Base-by-base conservation (phyloP, 805 yeast species). In the Myxozyma sirexii region DNA sequence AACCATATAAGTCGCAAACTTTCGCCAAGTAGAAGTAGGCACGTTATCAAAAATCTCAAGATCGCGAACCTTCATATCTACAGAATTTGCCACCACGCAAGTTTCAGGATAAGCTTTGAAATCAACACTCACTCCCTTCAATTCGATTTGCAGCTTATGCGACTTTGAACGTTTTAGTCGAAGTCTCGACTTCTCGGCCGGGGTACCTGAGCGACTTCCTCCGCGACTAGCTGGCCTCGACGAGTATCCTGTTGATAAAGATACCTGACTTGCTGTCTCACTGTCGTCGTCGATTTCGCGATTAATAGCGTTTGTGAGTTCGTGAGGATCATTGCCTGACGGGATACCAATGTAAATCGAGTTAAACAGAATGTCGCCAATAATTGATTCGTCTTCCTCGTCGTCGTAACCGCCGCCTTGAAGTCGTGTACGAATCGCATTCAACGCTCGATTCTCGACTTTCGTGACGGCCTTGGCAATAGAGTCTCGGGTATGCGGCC, bases 11-110 rank as follows among this genome's bases (percentile, higher is more conserved):
- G 92, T 84, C 31, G 85, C 77, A 71, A 91, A 85, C 74, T 87
- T 88, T 67, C 90, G 88, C 97, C 97, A 93, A 0, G 96, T 87
- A 0, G 97, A 93, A 0, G 91, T 82, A 0, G 90, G 86, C 1
- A 92, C 84, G 69, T 89, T 87, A 71, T 92, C 97, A 54, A 82
- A 75, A 2, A 90, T 77, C 52, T 82, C 84, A 46, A 89, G 74
- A 41, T 84, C 82, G 7, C 79, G 79, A 2, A 87, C 74, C 13
- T 75, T 72, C 1, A 90, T 45, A 13, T 75, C 79, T 12, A 86
- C 71, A n/a, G 57, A 45, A 26, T 61, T 51, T 27, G 73, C 73
- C 57, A 69, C 64, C 31, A 70, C 69, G 23, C 70, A 60, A 5
- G 67, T 61, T 49, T 83, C 84, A 44, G 80, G 60, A 15, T 67